Conservation (phyloP, 768 basidiomycete species). For the Trichaptum fuscoviolaceum region DNA sequence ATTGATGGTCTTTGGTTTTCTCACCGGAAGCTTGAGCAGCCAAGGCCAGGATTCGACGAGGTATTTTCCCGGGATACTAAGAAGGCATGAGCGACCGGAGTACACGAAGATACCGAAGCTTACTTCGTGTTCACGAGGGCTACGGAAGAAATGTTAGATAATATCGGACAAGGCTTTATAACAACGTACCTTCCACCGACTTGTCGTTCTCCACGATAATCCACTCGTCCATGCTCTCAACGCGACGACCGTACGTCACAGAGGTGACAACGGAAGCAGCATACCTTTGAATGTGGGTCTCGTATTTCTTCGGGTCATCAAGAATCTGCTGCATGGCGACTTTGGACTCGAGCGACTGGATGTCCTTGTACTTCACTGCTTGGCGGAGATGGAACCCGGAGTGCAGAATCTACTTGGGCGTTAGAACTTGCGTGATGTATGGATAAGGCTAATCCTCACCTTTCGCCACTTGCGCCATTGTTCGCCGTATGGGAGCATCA, state of each 20-base stretch:
- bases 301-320: slow-evolving; percentile 32
- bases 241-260: slow-evolving; percentile 38
- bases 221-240: slow-evolving; percentile 41
- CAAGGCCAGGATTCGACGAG: slow-evolving; percentile 45
- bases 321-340: slow-evolving; percentile 37
- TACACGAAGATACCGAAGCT: neutral
- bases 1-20: neutral
- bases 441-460: slow-evolving; percentile 19
- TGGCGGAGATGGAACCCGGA: slow-evolving; percentile 36
- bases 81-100: neutral
- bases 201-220: slow-evolving; percentile 42
- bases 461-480: slow-evolving; percentile 45
- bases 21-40: slow-evolving; percentile 31
- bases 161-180: neutral
- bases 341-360: slow-evolving; percentile 45
- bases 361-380: slow-evolving; percentile 37
- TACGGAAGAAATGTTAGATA: neutral
- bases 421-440: neutral
- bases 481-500: slow-evolving; percentile 40
- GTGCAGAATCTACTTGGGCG: slow-evolving; percentile 34
- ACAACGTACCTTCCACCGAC: slow-evolving; percentile 35
- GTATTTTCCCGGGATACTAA: slow-evolving; percentile 45
- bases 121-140: neutral
- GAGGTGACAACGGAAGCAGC: slow-evolving; percentile 35
- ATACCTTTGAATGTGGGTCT: slow-evolving; percentile 37